These are phyloP conservation scores for Kazachstania sp. DNA, from an alignment of 1,139 yeast species.

Conservation along the genomic window DNA sequence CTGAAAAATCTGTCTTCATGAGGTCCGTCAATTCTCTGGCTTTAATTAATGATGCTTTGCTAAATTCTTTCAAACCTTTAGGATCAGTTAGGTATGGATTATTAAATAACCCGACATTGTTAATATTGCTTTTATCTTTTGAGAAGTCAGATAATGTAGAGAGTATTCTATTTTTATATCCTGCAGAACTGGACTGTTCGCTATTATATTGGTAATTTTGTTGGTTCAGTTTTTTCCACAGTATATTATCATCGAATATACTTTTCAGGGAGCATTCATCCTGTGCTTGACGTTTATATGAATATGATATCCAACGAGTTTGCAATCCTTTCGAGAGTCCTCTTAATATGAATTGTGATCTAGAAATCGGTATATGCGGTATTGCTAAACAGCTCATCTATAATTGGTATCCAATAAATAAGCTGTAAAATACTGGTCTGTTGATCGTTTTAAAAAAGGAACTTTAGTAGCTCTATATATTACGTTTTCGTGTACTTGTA, in stretches of 20 bases:
- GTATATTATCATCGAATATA: slow-evolving; percentile 20
- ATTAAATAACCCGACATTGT: slow-evolving; percentile 52
- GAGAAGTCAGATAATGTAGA: slow-evolving; percentile 3
- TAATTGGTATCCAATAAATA: not conserved
- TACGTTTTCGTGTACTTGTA: too few species aligned
- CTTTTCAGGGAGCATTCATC: slow-evolving; percentile 4
- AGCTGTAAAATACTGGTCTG: too few species aligned
- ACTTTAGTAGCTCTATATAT: too few species aligned
- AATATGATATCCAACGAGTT: not conserved
- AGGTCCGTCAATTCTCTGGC: slow-evolving; percentile 56
- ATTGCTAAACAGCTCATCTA: not conserved
- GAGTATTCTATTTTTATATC: slow-evolving; percentile 7
- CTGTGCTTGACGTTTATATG: not conserved
- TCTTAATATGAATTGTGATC: not conserved
- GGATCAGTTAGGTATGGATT: slow-evolving; percentile 65
- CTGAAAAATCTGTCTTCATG: slow-evolving; percentile 43
- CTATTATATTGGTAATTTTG: slow-evolving; percentile 1
- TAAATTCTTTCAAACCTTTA: slow-evolving; percentile 59
- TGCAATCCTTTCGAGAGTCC: not conserved
- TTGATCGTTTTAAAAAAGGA: too few species aligned
- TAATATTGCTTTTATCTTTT: not conserved
- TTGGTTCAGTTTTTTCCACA: slow-evolving; percentile 13
- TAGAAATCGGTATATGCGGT: not conserved
- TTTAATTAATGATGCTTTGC: slow-evolving; percentile 49
- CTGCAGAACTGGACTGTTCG: not conserved